These are phyloP conservation scores for Buxus sempervirens DNA, from an alignment of 164 flowering plant species.

Conservation along the genomic window DNA sequence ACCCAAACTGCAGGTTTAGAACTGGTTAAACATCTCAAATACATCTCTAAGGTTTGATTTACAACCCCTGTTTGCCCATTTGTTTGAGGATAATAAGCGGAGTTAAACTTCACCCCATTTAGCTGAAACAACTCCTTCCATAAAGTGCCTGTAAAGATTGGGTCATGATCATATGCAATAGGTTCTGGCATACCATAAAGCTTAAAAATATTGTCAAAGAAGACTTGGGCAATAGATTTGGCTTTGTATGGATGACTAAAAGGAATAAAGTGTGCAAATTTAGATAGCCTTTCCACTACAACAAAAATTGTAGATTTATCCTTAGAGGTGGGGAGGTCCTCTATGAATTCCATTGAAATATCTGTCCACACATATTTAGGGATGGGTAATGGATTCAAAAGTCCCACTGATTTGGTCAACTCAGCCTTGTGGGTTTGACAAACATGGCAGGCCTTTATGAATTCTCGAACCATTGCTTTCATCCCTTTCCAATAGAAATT, in stretches of 20 bases:
- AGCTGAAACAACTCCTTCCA: neutral
- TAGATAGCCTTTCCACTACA: slow-evolving; percentile 4
- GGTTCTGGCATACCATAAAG: too few species aligned
- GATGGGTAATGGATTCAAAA: too few species aligned
- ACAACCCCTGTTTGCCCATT: neutral
- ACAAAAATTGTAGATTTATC: neutral
- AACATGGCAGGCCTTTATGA: too few species aligned
- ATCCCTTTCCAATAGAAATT: too few species aligned
- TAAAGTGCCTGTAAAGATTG: neutral
- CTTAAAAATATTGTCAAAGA: too few species aligned
- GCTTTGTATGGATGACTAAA: slow-evolving; percentile 6
- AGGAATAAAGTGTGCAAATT: neutral
- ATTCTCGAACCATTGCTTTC: too few species aligned
- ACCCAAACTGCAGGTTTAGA: too few species aligned
- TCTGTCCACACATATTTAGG: too few species aligned
- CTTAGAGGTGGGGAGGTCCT: neutral
- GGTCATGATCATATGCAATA: neutral
- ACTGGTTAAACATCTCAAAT: too few species aligned
- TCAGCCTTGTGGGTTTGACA: too few species aligned
- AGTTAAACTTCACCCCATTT: neutral
- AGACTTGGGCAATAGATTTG: neutral
- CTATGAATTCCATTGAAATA: too few species aligned
- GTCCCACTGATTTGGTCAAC: too few species aligned
- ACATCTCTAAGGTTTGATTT: neutral
- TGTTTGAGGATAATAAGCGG: neutral